Percentiles rank a stretch among this genome's conserved stretches.
Evolutionary conservation across 2,329 filamentous ascomycete genomes (phyloP).

Genomic region (Epichloe brachyelytri): DNA sequence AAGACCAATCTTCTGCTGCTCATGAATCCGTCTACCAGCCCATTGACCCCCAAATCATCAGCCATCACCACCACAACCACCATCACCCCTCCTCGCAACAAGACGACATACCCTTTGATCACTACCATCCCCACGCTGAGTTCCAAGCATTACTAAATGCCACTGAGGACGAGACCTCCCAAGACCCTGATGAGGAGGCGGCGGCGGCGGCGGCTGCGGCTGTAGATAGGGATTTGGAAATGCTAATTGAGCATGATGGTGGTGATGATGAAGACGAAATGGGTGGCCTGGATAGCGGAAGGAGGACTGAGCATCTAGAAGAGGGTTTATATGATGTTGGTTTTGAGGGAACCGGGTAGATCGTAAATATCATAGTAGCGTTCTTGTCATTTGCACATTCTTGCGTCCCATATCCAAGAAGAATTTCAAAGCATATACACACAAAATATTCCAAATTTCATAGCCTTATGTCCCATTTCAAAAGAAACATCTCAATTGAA

Average conservation of each 20-base stretch:
- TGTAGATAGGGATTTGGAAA: conserved; percentile 37
- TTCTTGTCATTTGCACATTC: too few species aligned
- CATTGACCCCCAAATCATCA: conserved; percentile 48
- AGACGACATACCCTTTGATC: conserved; percentile 25
- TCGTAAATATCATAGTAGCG: neutral
- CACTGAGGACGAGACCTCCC: conserved; percentile 25
- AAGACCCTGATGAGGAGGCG: conserved; percentile 5
- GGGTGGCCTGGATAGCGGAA: conserved; percentile 9
- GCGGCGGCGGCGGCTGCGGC: conserved; percentile 20
- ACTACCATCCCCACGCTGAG: conserved; percentile 31
- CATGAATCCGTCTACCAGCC: conserved; percentile 30
- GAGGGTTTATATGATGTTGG: conserved; percentile 16
- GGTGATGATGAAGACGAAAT: conserved; percentile 21
- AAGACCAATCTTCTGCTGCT: conserved; percentile 14
- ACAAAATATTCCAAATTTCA: too few species aligned
- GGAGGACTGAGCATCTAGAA: conserved; percentile 12
- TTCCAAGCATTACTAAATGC: conserved; percentile 42
- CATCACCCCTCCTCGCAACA: conserved; percentile 11
- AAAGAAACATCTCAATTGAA: too few species aligned
- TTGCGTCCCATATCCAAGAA: too few species aligned
- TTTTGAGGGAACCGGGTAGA: conserved; percentile 12
- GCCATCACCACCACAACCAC: conserved; percentile 19
- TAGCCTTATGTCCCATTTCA: too few species aligned
- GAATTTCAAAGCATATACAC: too few species aligned
- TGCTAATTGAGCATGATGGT: conserved; percentile 35